These are phyloP conservation scores for Dictyostelium intermedium DNA, from an alignment of 78 protist genomes.

Conservation along the genomic window DNA sequence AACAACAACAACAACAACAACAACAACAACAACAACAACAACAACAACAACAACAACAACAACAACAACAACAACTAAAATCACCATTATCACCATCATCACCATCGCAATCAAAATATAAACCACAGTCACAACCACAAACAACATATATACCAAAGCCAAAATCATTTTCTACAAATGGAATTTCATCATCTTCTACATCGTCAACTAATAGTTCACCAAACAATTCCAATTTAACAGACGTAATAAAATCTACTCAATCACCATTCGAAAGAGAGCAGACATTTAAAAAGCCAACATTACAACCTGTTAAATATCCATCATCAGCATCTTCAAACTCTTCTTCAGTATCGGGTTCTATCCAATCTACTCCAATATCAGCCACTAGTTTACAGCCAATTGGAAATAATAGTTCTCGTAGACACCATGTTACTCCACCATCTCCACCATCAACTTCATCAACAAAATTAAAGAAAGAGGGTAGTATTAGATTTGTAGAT, in stretches of 20 bases:
- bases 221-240: neutral
- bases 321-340: neutral
- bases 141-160: neutral
- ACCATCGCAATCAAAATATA: neutral
- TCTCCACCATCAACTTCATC: neutral
- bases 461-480: neutral
- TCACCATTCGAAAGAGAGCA: neutral
- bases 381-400: neutral
- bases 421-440: neutral
- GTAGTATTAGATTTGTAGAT: neutral
- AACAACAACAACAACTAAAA: neutral
- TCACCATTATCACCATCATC: neutral
- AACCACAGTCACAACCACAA: neutral
- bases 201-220: neutral
- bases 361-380: neutral
- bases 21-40: neutral
- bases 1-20: neutral
- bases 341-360: neutral
- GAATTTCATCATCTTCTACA: neutral
- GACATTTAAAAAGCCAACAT: neutral
- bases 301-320: neutral
- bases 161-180: neutral
- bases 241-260: neutral
- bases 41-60: neutral
- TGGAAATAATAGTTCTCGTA: neutral